Evolutionary conservation across 1,284 basidiomycete genomes (phyloP), one percentile per base, ranked within the genome.

Genomic region (Puccinia triticina): DNA sequence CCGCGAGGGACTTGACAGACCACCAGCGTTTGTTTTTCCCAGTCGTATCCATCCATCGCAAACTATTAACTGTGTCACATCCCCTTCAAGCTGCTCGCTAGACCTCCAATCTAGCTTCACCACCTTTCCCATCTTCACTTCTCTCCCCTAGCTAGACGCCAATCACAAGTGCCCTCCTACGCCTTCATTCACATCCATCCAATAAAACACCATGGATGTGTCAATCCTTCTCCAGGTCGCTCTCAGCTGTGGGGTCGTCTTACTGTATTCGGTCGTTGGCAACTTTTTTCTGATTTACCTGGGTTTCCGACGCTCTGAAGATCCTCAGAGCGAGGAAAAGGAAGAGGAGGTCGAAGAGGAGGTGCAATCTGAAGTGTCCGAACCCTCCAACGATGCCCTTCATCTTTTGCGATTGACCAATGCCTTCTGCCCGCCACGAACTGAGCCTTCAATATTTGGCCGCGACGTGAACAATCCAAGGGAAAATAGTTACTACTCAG

Each of bases 391-490:
- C 48, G 71, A 73, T 21, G 71, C 71, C 21, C 48, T 73, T 55
- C 71, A 73, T 55, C 71, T 73, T n/a, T 26, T 73, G n/a, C 71
- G 71, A 26, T 37, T 73, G 71, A 73, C 48, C 23, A 73, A 73
- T 40, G 71, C 71, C 16, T 73, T 73, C 50, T 73, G 71, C 23
- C 71, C 71, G 11, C 34, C 71, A 2, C 37, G 12, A 53, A 73
- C 71, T 40, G 29, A 73, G 21, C 71, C 71, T 34, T 55, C 71
- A 55, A 73, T 73, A 32, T 73, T 73, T 34, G 48, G 71, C 50
- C 71, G 50, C 23, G 48, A 73, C 16, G 32, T 73, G 29, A n/a
- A 55, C 48, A 26, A 48, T 48, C 46, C 69, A 18, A 40, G 50
- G 29, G 50, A 73, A 3, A 26, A 73, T 32, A 5, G 12, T 29